Base-by-base conservation (phyloP, 2,329 filamentous ascomycete genomes). In the Graphilbum ipis-grandicollis region DNA sequence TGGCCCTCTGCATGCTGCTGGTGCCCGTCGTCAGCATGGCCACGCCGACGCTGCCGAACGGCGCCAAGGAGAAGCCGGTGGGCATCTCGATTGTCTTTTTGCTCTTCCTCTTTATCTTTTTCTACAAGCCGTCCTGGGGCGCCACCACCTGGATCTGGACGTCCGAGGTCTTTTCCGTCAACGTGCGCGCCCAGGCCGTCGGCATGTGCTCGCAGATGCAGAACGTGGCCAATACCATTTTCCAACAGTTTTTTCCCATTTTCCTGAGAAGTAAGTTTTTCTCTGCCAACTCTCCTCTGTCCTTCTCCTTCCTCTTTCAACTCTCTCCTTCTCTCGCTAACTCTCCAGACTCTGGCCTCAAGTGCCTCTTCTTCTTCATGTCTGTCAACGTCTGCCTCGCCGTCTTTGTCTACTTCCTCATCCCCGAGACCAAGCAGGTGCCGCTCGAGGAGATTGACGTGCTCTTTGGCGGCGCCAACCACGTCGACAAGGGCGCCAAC, bases 131-230 rank as follows among this genome's bases (percentile, higher is more conserved):
- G 2, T 71, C 66, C 1, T 77, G 71, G 70, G 72, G 72, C 31
- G 72, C 71, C 9, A 76, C 72, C 2, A 67, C 70, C 8, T 78
- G 73, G 73, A 77, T 77, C 49, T 77, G 69, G 68, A 77, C 73
- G 0, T 62, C 70, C 1, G 73, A 78, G 45, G 58, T 78, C 38
- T 78, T 78, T 56, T 70, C 64, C 39, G 75, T 77, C 69, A 78
- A 78, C 52, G 68, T 78, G n/a, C 70, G 73, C 39, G 71, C 72
- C 3, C 73, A 78, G 50, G 74, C 73, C n/a, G 71, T 78, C 3
- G 73, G 71, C 38, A 78, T 78, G 72, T 71, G 54, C 44, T 58
- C 56, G 25, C 60, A 70, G 49, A 65, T 57, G 39, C 66, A 70
- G 44, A 70, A 77, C 48, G 67, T 78, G 32, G 71, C 71, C 46